Percentiles rank a stretch among this genome's conserved stretches.
Evolutionary conservation across 768 basidiomycete genomes (phyloP).

Genomic region (Pulveroboletus sp.): DNA sequence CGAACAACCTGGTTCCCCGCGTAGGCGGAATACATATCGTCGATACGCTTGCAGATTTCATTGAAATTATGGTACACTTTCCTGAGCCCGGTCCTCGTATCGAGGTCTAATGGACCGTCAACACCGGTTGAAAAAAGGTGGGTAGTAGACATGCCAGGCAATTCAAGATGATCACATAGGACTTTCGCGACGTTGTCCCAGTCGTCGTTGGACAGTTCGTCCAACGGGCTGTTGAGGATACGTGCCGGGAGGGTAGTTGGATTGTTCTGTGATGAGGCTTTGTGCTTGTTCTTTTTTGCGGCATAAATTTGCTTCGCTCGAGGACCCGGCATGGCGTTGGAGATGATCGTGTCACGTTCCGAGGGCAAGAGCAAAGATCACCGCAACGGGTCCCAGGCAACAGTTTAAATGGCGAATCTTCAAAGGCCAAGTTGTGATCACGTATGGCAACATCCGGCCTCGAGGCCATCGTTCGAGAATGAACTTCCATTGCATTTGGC

Average conservation of each 20-base stretch:
- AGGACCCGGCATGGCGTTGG: slow-evolving; percentile 24
- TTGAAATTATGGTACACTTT: slow-evolving; percentile 56
- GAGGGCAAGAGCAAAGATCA: too few species aligned
- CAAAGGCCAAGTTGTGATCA: too few species aligned
- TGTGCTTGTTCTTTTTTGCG: slow-evolving; percentile 16
- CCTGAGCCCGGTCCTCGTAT: slow-evolving; percentile 55
- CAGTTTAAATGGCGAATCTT: too few species aligned
- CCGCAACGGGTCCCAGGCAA: too few species aligned
- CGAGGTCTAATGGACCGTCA: not conserved
- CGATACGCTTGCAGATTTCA: slow-evolving; percentile 43
- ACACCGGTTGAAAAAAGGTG: not conserved
- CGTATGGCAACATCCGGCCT: too few species aligned
- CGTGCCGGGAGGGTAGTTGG: not conserved
- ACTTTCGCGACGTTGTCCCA: slow-evolving; percentile 45
- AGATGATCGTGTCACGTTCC: too few species aligned
- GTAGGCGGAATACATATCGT: slow-evolving; percentile 42
- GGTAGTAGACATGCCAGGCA: slow-evolving; percentile 44
- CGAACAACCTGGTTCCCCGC: slow-evolving; percentile 38
- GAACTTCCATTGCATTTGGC: too few species aligned
- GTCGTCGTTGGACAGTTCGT: slow-evolving; percentile 29
- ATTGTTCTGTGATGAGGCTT: not conserved
- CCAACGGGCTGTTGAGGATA: slow-evolving; percentile 1
- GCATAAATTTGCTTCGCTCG: slow-evolving; percentile 18
- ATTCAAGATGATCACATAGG: slow-evolving; percentile 44
- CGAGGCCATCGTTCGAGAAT: too few species aligned